Conservation (phyloP, 768 basidiomycete species). For the Pulveroboletus sp. region DNA sequence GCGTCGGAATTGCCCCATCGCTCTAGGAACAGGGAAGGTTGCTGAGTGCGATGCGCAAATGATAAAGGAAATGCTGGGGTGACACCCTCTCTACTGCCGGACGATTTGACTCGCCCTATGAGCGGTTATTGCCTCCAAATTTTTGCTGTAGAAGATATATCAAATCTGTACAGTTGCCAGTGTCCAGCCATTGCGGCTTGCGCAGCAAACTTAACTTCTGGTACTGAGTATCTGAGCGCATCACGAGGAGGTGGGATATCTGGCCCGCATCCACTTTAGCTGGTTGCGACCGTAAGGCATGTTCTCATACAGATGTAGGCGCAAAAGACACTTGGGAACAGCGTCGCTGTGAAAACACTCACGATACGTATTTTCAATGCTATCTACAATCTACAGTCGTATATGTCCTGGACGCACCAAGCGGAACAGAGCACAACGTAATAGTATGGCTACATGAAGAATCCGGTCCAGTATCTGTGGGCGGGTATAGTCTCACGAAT, state of each 20-base stretch:
- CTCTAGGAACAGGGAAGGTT: neutral
- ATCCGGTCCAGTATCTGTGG: neutral
- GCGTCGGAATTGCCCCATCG: neutral
- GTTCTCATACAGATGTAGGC: too few relatives aligned
- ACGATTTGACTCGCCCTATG: too few relatives aligned
- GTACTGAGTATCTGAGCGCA: neutral
- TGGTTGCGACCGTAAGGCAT: too few relatives aligned
- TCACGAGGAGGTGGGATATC: neutral
- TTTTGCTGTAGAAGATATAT: too few relatives aligned
- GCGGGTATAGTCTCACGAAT: neutral
- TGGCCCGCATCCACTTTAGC: too few relatives aligned
- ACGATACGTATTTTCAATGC: too few relatives aligned
- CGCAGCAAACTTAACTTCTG: neutral
- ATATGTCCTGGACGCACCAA: too few relatives aligned
- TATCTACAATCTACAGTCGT: too few relatives aligned
- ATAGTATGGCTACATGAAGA: slow-evolving; percentile 1
- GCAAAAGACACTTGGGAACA: too few relatives aligned
- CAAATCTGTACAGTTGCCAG: neutral
- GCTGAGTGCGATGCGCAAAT: neutral
- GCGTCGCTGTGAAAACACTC: too few relatives aligned
- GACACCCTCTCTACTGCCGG: neutral
- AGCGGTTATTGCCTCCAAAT: too few relatives aligned
- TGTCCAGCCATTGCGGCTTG: neutral
- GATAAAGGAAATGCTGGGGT: too few relatives aligned
- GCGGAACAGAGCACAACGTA: neutral